Percentiles rank a stretch among this genome's conserved stretches.
Conservation (phyloP, 495 filamentous ascomycete species). For the Glonium stellatum region DNA sequence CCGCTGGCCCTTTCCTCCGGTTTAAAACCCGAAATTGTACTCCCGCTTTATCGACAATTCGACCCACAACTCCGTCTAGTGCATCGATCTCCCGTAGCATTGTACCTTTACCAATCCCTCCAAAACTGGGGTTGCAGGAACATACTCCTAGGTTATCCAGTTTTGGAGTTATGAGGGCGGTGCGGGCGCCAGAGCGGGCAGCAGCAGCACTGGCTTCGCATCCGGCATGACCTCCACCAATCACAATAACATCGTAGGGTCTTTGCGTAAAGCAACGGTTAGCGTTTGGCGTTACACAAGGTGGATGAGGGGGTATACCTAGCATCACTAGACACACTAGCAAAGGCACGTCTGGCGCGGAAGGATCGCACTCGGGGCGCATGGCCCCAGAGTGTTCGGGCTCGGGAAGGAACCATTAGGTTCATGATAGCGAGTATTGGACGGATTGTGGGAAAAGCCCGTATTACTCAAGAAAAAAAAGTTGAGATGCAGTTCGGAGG, state of each 20-base stretch:
- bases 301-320: slow-evolving; percentile 11
- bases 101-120: slow-evolving; percentile 96
- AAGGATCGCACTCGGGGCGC: slow-evolving; percentile 37
- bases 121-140: slow-evolving; percentile 96
- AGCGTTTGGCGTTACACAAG: background rate
- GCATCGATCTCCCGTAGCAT: slow-evolving; percentile 96
- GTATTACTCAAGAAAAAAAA: slow-evolving; percentile 3
- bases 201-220: slow-evolving; percentile 92
- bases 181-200: slow-evolving; percentile 81
- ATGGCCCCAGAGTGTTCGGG: slow-evolving; percentile 37
- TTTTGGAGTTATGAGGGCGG: slow-evolving; percentile 80
- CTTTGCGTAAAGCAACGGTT: slow-evolving; percentile 37
- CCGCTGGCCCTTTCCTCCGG: slow-evolving; percentile 81
- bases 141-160: slow-evolving; percentile 87
- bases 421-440: slow-evolving; percentile 12
- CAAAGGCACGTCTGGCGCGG: slow-evolving; percentile 28
- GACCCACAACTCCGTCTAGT: slow-evolving; percentile 81
- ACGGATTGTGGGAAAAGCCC: background rate
- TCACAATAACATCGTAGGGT: slow-evolving; percentile 86
- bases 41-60: slow-evolving; percentile 89
- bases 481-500: slow-evolving; percentile 18
- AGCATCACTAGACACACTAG: slow-evolving; percentile 32
- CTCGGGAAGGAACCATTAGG: slow-evolving; percentile 14
- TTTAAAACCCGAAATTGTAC: slow-evolving; percentile 89
- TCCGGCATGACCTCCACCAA: slow-evolving; percentile 93